Evolutionary conservation across 495 filamentous ascomycete species (phyloP).

Genomic region (Clohesyomyces aquaticus): DNA sequence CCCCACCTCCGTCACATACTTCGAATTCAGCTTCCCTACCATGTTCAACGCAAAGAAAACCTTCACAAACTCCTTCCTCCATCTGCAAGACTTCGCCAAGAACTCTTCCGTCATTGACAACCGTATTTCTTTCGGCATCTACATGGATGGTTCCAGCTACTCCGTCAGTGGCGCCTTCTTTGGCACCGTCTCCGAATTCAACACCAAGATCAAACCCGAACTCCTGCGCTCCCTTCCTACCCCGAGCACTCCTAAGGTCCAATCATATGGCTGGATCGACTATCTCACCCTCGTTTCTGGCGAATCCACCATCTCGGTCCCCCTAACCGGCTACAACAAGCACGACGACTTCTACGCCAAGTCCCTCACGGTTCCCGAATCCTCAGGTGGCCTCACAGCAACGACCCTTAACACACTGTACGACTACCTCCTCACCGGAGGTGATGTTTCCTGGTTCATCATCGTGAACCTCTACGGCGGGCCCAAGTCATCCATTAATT

Average conservation of each 20-base stretch:
- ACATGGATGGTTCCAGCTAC: conserved; percentile 29
- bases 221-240: conserved; percentile 25
- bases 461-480: conserved; percentile 42
- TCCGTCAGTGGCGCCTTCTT: conserved; percentile 31
- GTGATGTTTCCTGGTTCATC: conserved; percentile 21
- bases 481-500: conserved; percentile 33
- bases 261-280: conserved; percentile 25
- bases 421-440: conserved; percentile 46
- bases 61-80: conserved; percentile 37
- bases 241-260: conserved; percentile 10
- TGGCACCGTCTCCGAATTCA: conserved; percentile 35
- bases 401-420: conserved; percentile 52
- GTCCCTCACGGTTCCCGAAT: conserved; percentile 47
- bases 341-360: conserved; percentile 60
- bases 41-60: conserved; percentile 12
- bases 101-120: conserved; percentile 37
- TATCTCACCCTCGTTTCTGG: conserved; percentile 28
- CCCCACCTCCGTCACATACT: conserved; percentile 54
- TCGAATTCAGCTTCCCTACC: conserved; percentile 42
- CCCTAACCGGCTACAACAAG: conserved; percentile 39
- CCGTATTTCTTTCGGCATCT: conserved; percentile 35
- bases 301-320: conserved; percentile 39
- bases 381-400: conserved; percentile 45
- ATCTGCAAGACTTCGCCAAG: conserved; percentile 37
- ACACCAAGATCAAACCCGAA: conserved; percentile 29